phyloP scores from a whole-genome alignment of 2,329 filamentous ascomycete species.

The Apiospora malaysiana region DNA sequence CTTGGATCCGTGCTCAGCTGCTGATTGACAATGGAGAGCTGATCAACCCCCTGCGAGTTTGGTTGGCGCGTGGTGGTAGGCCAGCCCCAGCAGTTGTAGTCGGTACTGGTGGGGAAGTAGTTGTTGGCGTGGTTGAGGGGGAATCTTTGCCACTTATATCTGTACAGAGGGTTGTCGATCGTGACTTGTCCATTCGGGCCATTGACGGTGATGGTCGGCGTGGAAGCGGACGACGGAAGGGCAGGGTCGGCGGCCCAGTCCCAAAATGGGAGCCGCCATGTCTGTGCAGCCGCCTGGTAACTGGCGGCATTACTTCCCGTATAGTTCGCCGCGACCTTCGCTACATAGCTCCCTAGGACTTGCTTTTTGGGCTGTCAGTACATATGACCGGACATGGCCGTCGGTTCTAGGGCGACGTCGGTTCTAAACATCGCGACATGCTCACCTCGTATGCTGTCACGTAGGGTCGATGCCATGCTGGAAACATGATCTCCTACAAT shows the following conservation, averaged over 20 bases:
- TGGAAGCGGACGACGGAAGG: conserved; percentile 24
- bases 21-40: conserved; percentile 47
- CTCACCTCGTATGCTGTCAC: conserved; percentile 59
- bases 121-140: conserved; percentile 40
- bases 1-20: conserved; percentile 36
- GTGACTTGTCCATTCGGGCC: conserved; percentile 46
- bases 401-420: background rate
- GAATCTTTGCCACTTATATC: conserved; percentile 53
- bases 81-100: conserved; percentile 37
- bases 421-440: background rate
- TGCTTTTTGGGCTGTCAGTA: conserved; percentile 46
- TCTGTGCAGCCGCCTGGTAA: conserved; percentile 53
- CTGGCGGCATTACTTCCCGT: conserved; percentile 38
- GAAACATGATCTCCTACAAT: conserved; percentile 45
- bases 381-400: too few relatives aligned
- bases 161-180: conserved; percentile 59
- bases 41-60: conserved; percentile 40
- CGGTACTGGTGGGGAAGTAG: conserved; percentile 43
- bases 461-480: conserved; percentile 64
- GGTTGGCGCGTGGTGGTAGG: conserved; percentile 49
- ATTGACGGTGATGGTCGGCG: conserved; percentile 38
- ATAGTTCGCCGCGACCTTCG: conserved; percentile 54
- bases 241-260: background rate
- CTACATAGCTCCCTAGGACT: conserved; percentile 53
- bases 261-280: conserved; percentile 48